These are phyloP conservation scores for Pestalotiopsis sp. DNA, from an alignment of 2,329 filamentous ascomycete genomes.

Conservation along the genomic window DNA sequence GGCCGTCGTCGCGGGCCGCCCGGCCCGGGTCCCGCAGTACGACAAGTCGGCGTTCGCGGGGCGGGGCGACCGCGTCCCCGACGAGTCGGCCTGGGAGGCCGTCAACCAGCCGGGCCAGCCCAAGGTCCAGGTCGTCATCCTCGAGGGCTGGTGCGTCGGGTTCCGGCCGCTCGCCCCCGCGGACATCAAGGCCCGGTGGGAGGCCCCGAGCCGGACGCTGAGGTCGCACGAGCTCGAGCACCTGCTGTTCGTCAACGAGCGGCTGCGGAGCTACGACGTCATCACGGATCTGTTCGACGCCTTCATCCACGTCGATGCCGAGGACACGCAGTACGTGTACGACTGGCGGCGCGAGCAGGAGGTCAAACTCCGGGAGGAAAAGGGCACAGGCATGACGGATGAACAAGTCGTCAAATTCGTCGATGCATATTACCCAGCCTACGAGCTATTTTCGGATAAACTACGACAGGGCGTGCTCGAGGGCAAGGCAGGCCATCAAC, in stretches of 20 bases:
- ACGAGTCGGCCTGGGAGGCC: slow-evolving; percentile 58
- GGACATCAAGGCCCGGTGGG: slow-evolving; percentile 55
- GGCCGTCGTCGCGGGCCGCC: slow-evolving; percentile 52
- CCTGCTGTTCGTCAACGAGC: slow-evolving; percentile 52
- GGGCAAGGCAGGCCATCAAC: slow-evolving; percentile 53
- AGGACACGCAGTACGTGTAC: slow-evolving; percentile 76
- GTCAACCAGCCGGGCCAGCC: slow-evolving; percentile 55
- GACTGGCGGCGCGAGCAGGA: slow-evolving; percentile 85
- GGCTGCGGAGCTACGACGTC: slow-evolving; percentile 48
- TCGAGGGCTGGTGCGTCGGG: slow-evolving; percentile 91
- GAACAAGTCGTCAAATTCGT: slow-evolving; percentile 78
- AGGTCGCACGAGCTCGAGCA: slow-evolving; percentile 50
- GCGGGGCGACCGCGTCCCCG: slow-evolving; percentile 72
- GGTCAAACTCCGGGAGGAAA: slow-evolving; percentile 64
- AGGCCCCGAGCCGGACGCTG: slow-evolving; percentile 52
- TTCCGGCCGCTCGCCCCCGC: slow-evolving; percentile 66
- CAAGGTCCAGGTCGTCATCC: slow-evolving; percentile 68
- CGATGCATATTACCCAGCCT: slow-evolving; percentile 70
- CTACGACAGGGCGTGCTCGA: slow-evolving; percentile 60
- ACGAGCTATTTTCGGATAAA: slow-evolving; percentile 68
- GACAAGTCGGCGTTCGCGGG: slow-evolving; percentile 81
- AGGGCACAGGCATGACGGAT: slow-evolving; percentile 79
- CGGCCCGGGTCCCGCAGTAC: slow-evolving; percentile 70
- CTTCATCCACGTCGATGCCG: slow-evolving; percentile 68
- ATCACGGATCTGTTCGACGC: slow-evolving; percentile 54